Evolutionary conservation across 805 yeast species (phyloP).

Genomic region (Debaryomyces tyrocola): DNA sequence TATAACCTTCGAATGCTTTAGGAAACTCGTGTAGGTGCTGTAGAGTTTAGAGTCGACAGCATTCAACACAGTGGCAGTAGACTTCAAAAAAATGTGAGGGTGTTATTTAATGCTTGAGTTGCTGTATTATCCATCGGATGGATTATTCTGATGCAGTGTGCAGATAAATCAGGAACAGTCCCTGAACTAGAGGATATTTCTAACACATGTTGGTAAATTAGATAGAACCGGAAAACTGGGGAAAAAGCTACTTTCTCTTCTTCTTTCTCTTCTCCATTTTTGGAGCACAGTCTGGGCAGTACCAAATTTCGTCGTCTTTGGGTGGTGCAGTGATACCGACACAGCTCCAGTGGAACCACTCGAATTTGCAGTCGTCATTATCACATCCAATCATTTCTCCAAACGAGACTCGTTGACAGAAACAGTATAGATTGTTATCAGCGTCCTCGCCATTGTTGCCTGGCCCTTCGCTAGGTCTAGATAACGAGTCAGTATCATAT

Average conservation of each 20-base stretch:
- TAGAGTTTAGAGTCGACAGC: no score
- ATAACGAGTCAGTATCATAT: constrained; percentile 2
- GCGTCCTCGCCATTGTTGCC: constrained; percentile 42
- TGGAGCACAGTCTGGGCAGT: constrained; percentile 78
- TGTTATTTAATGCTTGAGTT: no score
- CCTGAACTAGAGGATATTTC: no score
- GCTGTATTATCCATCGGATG: no score
- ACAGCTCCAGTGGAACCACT: constrained; percentile 97
- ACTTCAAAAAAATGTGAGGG: no score
- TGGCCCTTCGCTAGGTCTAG: constrained; percentile 19
- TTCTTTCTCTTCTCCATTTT: constrained; percentile 46
- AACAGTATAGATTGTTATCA: constrained; percentile 64
- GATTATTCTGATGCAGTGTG: no score
- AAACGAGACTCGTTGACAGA: constrained; percentile 91
- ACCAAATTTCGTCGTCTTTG: constrained; percentile 79
- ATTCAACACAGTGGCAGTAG: no score
- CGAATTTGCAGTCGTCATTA: constrained; percentile 80
- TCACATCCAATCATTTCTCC: constrained; percentile 99
- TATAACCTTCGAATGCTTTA: no score
- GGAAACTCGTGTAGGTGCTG: no score
- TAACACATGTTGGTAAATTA: no score
- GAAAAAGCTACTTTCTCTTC: constrained; percentile 26
- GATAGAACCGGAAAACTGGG: no score
- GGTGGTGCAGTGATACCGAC: constrained; percentile 90
- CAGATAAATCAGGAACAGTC: no score